Percentiles rank a stretch among this genome's conserved stretches.
Conservation (phyloP, 495 filamentous ascomycete genomes). For the Aspergillus wentii region DNA sequence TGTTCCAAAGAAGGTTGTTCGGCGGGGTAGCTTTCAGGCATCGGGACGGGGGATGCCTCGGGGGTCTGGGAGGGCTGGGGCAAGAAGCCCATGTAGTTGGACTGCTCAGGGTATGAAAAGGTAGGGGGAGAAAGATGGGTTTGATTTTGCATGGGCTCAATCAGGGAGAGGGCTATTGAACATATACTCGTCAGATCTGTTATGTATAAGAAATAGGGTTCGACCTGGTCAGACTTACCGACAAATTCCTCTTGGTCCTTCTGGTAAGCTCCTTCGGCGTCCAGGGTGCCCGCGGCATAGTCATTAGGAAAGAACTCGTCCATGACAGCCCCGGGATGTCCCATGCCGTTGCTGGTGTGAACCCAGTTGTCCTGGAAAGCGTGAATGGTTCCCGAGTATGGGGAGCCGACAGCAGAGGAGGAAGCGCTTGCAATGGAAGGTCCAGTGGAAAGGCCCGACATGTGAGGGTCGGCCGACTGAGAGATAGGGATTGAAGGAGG, state of each 20-base stretch:
- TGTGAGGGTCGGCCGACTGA: conserved; percentile 36
- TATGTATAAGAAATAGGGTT: neutral
- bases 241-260: conserved; percentile 61
- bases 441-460: conserved; percentile 62
- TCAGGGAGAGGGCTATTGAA: conserved; percentile 54
- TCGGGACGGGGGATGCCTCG: conserved; percentile 24
- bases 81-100: conserved; percentile 22
- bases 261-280: conserved; percentile 40
- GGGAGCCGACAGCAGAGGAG: conserved; percentile 79
- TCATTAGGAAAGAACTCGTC: conserved; percentile 52
- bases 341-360: conserved; percentile 56
- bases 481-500: conserved; percentile 28
- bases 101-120: conserved; percentile 31
- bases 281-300: conserved; percentile 27
- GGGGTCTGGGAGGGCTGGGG: conserved; percentile 30
- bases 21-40: conserved; percentile 21
- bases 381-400: conserved; percentile 61
- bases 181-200: neutral
- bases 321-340: conserved; percentile 65
- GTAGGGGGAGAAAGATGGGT: conserved; percentile 23
- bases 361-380: conserved; percentile 58
- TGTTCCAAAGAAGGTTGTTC: conserved; percentile 26
- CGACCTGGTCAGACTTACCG: conserved; percentile 77
- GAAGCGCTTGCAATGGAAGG: conserved; percentile 65
- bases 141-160: conserved; percentile 39